Base-by-base conservation (phyloP, 169 alveolate species). In the Cryptosporidium xiaoi region DNA sequence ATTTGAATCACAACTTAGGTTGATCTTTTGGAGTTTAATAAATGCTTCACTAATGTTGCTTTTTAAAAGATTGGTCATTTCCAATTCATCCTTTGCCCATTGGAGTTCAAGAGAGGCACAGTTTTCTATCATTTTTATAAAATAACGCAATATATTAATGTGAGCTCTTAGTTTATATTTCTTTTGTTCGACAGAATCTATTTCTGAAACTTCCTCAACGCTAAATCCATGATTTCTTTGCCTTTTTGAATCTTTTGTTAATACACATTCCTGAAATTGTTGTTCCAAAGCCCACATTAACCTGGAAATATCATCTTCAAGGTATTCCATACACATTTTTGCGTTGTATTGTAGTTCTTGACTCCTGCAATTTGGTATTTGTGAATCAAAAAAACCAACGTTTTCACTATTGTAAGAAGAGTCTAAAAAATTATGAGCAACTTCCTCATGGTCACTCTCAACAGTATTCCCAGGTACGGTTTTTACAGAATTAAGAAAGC, bases 211-310 rank as follows among this genome's bases (percentile, higher is more conserved):
- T 36, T 71, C 84, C 27, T 71, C 84, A 53, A 71, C 36, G 46
- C 84, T 71, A 40, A 71, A 71, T 58, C 84, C 84, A 48, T 71
- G 84, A 34, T 71, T 71, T 71, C 84, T 71, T 34, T 71, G 84
- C 29, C 84, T 71, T 71, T 71, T 71, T 6, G 84, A 71, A 60
- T 71, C 84, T 29, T 71, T 71, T 18, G 84, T 71, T 40, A 71
- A 33, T 20, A 71, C 84, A 44, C 84, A 71, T 56, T 71, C 84
- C 46, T 71, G 84, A 27, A 71, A 71, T 58, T 71, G 84, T 27
- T 71, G 84, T 34, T 71, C 84, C 18, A 71, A 53, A 71, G 33
- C 20, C 71, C 84, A 71, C 84, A 71, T 71, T 24, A 71, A 33
- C 34, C 69, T 71, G 18, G 84, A 71, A 56, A 71, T 71, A 34